Evolutionary conservation across 169 alveolate genomes (phyloP).

Genomic region (Plasmodium cynomolgi): DNA sequence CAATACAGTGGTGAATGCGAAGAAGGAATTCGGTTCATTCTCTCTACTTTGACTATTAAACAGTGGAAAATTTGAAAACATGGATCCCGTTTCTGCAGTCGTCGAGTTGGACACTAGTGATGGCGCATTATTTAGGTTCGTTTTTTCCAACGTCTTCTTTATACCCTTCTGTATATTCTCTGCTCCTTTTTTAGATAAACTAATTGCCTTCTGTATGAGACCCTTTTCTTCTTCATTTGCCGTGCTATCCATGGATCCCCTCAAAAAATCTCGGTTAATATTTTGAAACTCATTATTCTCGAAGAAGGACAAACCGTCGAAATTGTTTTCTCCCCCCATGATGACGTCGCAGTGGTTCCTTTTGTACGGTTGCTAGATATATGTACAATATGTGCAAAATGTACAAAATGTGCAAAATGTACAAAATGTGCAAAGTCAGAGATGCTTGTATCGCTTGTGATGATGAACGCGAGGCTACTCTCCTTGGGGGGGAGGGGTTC

Average conservation of each 20-base stretch:
- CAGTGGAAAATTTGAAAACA: constrained; percentile 69
- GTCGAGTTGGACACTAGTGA: constrained; percentile 50
- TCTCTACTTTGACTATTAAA: constrained; percentile 52
- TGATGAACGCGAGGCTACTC: too few species aligned
- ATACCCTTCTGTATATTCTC: constrained; percentile 64
- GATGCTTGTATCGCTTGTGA: neutral
- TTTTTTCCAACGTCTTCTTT: constrained; percentile 59
- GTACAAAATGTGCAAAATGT: too few species aligned
- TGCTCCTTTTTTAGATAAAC: constrained; percentile 67
- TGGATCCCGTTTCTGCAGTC: constrained; percentile 50
- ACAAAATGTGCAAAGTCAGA: too few species aligned
- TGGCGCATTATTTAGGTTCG: constrained; percentile 23
- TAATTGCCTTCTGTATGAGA: constrained; percentile 46
- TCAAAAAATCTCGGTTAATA: constrained; percentile 29
- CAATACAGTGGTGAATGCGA: constrained; percentile 32
- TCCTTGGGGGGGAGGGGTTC: neutral
- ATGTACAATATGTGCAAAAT: neutral
- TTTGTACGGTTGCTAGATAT: neutral
- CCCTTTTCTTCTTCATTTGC: constrained; percentile 57
- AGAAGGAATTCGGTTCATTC: constrained; percentile 20
- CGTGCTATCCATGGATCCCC: constrained; percentile 32
- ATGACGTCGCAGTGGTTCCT: neutral
- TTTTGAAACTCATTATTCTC: constrained; percentile 49
- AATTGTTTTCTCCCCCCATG: constrained; percentile 49
- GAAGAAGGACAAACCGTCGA: constrained; percentile 56